These are phyloP conservation scores for Colletotrichum theobromicola DNA, from an alignment of 2,329 filamentous ascomycete species.

Conservation along the genomic window DNA sequence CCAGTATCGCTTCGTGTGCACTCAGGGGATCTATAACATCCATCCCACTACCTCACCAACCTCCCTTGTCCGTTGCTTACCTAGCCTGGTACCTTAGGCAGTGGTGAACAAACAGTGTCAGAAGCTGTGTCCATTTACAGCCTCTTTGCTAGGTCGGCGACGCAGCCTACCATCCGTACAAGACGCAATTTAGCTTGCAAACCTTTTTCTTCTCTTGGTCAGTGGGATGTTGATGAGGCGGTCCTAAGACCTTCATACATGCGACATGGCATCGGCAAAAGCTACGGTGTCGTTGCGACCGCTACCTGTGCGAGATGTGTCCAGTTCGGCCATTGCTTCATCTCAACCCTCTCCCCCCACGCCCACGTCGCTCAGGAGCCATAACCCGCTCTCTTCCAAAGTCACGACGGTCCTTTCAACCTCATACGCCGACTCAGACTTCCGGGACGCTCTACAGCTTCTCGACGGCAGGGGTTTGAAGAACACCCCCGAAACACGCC, in stretches of 20 bases:
- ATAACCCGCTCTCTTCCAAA: constrained; percentile 78
- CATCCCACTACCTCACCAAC: neutral
- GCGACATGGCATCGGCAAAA: neutral
- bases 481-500: constrained; percentile 80
- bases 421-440: constrained; percentile 91
- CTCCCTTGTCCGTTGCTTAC: neutral
- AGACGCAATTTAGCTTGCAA: neutral
- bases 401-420: constrained; percentile 86
- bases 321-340: neutral
- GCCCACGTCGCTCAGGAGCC: constrained; percentile 40
- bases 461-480: constrained; percentile 74
- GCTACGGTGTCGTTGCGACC: neutral
- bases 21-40: neutral
- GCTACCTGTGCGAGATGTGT: constrained; percentile 16
- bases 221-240: neutral
- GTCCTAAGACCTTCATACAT: neutral
- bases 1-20: neutral
- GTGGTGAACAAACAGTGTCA: neutral
- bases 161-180: neutral
- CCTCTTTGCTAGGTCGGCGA: neutral
- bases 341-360: constrained; percentile 25
- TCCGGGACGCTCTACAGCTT: constrained; percentile 81
- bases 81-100: neutral
- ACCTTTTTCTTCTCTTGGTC: neutral
- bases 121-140: neutral